These are phyloP conservation scores for Penicillium paradoxum DNA, from an alignment of 495 filamentous ascomycete species.

Conservation along the genomic window DNA sequence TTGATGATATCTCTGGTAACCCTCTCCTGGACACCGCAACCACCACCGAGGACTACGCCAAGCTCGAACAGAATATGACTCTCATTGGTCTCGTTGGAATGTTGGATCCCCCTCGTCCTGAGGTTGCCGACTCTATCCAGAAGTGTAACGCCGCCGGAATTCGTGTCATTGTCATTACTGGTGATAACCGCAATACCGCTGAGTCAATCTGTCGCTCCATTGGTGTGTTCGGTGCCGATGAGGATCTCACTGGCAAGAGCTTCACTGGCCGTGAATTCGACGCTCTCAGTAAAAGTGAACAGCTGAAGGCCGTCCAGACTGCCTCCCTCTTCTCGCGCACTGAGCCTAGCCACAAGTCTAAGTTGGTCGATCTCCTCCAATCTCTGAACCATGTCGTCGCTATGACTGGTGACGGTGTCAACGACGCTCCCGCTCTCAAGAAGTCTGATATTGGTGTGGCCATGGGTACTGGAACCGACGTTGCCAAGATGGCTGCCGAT, in stretches of 20 bases:
- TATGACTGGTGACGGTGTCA: conserved; percentile 99
- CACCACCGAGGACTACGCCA: conserved; percentile 74
- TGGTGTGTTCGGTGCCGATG: conserved; percentile 79
- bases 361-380: conserved; percentile 93
- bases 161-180: conserved; percentile 95
- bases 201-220: conserved; percentile 97
- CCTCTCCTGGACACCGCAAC: conserved; percentile 68
- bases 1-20: conserved; percentile 66
- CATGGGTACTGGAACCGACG: conserved; percentile 98
- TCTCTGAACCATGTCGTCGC: conserved; percentile 91
- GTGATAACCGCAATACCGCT: conserved; percentile 95
- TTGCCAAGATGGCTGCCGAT: conserved; percentile 92
- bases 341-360: conserved; percentile 92
- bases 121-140: conserved; percentile 78
- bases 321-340: conserved; percentile 96
- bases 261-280: conserved; percentile 96
- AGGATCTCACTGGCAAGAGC: conserved; percentile 86
- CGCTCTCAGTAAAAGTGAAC: conserved; percentile 67
- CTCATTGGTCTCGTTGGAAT: conserved; percentile 91
- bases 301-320: conserved; percentile 74
- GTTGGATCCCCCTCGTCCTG: conserved; percentile 95
- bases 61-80: conserved; percentile 90
- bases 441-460: conserved; percentile 98
- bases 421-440: conserved; percentile 97
- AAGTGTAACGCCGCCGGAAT: conserved; percentile 92